phyloP scores from a whole-genome alignment of 345 rosid genomes.

The Camelina sativa region DNA sequence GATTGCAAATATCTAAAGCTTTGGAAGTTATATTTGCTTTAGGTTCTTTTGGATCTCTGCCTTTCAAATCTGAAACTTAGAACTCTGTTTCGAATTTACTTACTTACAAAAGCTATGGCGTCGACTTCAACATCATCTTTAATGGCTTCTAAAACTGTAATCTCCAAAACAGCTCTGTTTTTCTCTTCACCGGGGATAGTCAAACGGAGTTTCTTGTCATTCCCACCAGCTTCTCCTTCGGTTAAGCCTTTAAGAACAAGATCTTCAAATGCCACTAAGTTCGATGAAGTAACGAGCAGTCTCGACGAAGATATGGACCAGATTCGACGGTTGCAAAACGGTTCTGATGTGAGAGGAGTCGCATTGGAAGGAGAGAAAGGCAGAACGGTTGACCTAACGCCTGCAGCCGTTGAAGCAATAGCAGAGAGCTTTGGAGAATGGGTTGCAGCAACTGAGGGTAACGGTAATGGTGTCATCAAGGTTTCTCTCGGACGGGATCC shows the following conservation, averaged over 20 bases:
- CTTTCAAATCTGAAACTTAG: constrained; percentile 21
- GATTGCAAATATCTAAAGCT: constrained; percentile 14
- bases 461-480: constrained; percentile 42
- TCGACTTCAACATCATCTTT: constrained; percentile 37
- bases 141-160: constrained; percentile 37
- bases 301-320: constrained; percentile 75
- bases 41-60: constrained; percentile 17
- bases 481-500: constrained; percentile 90
- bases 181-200: constrained; percentile 33
- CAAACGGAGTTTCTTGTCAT: constrained; percentile 36
- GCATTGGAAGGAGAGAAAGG: constrained; percentile 89
- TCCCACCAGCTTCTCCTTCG: constrained; percentile 23
- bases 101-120: constrained; percentile 23
- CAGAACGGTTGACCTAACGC: constrained; percentile 69
- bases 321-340: constrained; percentile 83
- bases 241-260: constrained; percentile 32
- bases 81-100: constrained; percentile 21
- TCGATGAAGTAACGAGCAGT: constrained; percentile 46
- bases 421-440: constrained; percentile 94
- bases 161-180: constrained; percentile 43
- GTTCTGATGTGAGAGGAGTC: constrained; percentile 94
- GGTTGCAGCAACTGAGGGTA: constrained; percentile 58
- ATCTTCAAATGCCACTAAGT: constrained; percentile 39
- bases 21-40: constrained; percentile 9
- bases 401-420: constrained; percentile 86